phyloP scores from a whole-genome alignment of 2,329 filamentous ascomycete genomes.

The Fusarium incarnatum region DNA sequence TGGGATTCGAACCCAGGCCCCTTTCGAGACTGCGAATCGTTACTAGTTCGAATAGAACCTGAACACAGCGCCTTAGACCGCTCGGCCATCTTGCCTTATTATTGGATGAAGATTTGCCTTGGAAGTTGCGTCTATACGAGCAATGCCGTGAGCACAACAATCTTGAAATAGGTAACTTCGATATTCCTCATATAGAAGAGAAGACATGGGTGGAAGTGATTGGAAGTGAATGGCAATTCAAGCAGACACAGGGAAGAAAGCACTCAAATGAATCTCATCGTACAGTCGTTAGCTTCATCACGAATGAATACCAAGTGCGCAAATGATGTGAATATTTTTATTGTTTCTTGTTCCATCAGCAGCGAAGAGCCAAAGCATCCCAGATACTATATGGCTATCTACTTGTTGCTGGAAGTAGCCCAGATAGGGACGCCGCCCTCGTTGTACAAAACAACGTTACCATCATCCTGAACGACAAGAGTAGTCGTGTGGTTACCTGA shows the following conservation, averaged over 20 bases:
- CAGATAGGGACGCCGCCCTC: background rate
- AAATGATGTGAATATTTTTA: no score
- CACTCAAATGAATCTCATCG: no score
- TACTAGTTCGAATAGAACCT: background rate
- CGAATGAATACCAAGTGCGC: no score
- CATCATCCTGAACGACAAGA: slow-evolving; percentile 10
- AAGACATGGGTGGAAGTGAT: no score
- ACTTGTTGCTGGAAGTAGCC: slow-evolving; percentile 2
- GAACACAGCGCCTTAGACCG: slow-evolving; percentile 8
- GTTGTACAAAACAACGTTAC: slow-evolving; percentile 15
- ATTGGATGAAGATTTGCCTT: background rate
- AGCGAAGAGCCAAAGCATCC: no score
- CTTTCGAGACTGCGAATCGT: slow-evolving; percentile 9
- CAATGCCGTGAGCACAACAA: no score
- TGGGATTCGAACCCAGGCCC: slow-evolving; percentile 9
- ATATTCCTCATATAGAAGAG: no score
- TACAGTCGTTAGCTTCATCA: no score
- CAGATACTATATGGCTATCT: background rate
- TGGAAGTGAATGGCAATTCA: no score
- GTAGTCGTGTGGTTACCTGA: background rate
- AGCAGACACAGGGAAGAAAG: no score
- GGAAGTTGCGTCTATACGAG: no score
- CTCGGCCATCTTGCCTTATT: background rate
- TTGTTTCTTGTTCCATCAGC: background rate
- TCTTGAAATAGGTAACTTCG: no score